phyloP scores from a whole-genome alignment of 2,329 filamentous ascomycete genomes.

The Stachybotrys chartarum region DNA sequence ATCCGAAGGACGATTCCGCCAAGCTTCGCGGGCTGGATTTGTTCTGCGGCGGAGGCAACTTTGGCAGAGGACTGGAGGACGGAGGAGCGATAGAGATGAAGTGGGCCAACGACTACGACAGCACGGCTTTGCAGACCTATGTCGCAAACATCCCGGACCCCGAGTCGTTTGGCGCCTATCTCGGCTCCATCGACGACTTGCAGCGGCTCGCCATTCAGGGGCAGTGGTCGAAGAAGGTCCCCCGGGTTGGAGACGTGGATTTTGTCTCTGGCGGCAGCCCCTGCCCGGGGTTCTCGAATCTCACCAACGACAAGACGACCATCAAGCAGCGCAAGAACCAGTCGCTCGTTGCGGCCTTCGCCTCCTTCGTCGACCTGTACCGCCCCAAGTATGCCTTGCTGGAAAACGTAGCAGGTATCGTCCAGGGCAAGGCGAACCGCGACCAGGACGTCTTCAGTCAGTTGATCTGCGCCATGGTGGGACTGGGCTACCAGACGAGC shows the following conservation, averaged over 20 bases:
- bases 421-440: conserved; percentile 35
- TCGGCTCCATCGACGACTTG: conserved; percentile 67
- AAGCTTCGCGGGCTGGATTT: conserved; percentile 59
- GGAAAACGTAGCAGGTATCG: conserved; percentile 69
- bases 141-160: conserved; percentile 52
- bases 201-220: conserved; percentile 49
- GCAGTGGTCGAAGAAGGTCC: conserved; percentile 36
- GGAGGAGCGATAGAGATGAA: conserved; percentile 56
- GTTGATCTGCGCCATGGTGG: conserved; percentile 64
- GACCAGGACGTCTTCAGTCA: conserved; percentile 65
- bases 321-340: conserved; percentile 58
- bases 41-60: conserved; percentile 72
- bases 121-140: conserved; percentile 62
- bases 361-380: conserved; percentile 67
- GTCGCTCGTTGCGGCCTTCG: conserved; percentile 70
- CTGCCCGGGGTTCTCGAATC: conserved; percentile 65
- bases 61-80: conserved; percentile 71
- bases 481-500: conserved; percentile 69
- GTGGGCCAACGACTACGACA: conserved; percentile 61
- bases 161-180: conserved; percentile 45
- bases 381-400: conserved; percentile 67
- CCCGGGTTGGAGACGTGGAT: conserved; percentile 55
- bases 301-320: conserved; percentile 53
- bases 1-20: conserved; percentile 27
- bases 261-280: conserved; percentile 68